phyloP scores from a whole-genome alignment of 202 grass and related monocot genomes.

The Saccharum hybrid region DNA sequence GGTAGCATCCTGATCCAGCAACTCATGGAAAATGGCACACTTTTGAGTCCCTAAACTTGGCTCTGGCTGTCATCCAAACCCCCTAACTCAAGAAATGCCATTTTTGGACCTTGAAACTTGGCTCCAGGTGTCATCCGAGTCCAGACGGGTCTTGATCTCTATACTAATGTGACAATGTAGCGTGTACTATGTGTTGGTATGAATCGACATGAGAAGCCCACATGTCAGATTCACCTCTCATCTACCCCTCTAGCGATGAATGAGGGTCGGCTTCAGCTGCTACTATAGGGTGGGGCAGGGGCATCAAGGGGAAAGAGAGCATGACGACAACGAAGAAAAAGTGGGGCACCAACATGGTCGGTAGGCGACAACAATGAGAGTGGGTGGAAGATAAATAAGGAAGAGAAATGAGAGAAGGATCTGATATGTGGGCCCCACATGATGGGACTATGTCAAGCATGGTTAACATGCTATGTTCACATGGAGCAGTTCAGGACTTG shows the following conservation, averaged over 20 bases:
- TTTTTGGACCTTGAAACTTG: background rate
- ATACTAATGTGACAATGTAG: background rate
- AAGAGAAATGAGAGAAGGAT: background rate
- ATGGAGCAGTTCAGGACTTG: background rate
- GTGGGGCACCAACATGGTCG: background rate
- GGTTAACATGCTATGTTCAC: background rate
- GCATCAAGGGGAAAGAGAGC: background rate
- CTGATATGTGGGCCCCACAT: background rate
- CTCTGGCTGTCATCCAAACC: rapidly evolving
- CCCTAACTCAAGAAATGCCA: background rate
- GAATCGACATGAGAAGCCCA: background rate
- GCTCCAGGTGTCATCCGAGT: background rate
- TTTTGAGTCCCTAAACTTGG: background rate
- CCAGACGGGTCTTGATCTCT: background rate
- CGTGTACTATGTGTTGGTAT: background rate
- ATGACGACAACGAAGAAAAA: background rate
- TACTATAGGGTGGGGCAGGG: no score
- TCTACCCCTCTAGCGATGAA: background rate
- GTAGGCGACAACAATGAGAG: background rate
- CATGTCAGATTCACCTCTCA: background rate
- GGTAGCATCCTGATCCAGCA: background rate
- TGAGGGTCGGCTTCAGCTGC: background rate
- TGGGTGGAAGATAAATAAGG: background rate
- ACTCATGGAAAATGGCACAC: background rate
- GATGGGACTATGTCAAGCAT: background rate